Percentiles rank a stretch among this genome's conserved stretches.
Evolutionary conservation across 208 protist species (phyloP).

Genomic region (Wallacemonas rigidus): DNA sequence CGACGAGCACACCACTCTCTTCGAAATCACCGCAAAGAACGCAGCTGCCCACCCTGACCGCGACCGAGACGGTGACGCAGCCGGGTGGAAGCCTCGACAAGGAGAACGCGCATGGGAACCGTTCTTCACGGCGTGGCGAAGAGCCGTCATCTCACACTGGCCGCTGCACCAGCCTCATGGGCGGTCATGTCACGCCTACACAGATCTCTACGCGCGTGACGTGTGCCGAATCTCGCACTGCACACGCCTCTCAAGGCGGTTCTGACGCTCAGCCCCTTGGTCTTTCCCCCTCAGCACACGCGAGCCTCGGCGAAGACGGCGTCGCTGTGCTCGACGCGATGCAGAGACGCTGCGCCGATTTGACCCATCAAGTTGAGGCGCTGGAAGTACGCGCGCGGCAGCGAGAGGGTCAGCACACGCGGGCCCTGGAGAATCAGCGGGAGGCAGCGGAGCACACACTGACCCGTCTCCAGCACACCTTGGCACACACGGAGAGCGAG

Average conservation of each 20-base stretch:
- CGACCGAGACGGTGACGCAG: too few relatives aligned
- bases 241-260: too few relatives aligned
- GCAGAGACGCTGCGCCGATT: neutral
- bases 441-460: neutral
- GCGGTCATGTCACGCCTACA: too few relatives aligned
- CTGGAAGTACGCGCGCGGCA: neutral
- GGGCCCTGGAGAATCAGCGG: neutral
- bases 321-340: conserved; percentile 10
- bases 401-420: neutral
- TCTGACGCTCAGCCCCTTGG: neutral
- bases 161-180: too few relatives aligned
- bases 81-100: too few relatives aligned
- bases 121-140: too few relatives aligned
- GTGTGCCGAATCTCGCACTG: too few relatives aligned
- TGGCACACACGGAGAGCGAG: conserved; percentile 18
- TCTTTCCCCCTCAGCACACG: neutral
- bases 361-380: neutral
- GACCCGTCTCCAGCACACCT: conserved; percentile 10
- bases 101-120: too few relatives aligned
- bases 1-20: neutral
- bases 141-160: too few relatives aligned
- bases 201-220: too few relatives aligned
- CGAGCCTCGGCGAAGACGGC: neutral
- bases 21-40: neutral
- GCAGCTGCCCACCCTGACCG: neutral